These are phyloP conservation scores for Wallacemonas sp. DNA, from an alignment of 208 protist genomes.

Conservation along the genomic window DNA sequence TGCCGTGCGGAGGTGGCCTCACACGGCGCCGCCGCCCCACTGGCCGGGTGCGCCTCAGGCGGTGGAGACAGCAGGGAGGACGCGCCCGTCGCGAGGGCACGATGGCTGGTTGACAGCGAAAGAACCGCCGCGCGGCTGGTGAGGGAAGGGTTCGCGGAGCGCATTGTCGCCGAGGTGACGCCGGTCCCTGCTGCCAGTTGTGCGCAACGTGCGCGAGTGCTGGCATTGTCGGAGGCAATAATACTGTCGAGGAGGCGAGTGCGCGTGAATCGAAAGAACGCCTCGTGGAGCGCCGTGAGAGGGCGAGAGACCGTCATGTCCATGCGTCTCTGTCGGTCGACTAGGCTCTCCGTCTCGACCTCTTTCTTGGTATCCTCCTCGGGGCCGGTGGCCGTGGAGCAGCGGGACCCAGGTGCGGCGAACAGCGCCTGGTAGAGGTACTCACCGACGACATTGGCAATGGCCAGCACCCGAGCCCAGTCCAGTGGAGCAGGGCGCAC, in stretches of 20 bases:
- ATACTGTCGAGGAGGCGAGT: conserved; percentile 7
- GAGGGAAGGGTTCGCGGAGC: not conserved
- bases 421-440: conserved; percentile 1
- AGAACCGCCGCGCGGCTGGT: not conserved
- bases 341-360: not conserved
- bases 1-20: no score
- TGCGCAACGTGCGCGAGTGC: not conserved
- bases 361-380: not conserved
- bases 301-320: not conserved
- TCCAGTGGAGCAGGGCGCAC: not conserved
- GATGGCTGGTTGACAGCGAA: not conserved
- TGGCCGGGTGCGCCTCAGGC: no score
- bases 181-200: not conserved
- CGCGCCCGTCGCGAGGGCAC: not conserved
- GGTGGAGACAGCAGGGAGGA: not conserved
- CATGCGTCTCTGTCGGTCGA: not conserved
- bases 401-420: not conserved
- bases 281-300: conserved; percentile 5
- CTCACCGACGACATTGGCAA: not conserved
- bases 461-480: not conserved
- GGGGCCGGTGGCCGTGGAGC: not conserved
- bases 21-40: no score
- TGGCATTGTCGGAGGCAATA: not conserved
- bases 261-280: conserved; percentile 3
- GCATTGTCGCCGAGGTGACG: not conserved